phyloP scores from a whole-genome alignment of 164 flowering plant species.

The Hamamelis virginiana region DNA sequence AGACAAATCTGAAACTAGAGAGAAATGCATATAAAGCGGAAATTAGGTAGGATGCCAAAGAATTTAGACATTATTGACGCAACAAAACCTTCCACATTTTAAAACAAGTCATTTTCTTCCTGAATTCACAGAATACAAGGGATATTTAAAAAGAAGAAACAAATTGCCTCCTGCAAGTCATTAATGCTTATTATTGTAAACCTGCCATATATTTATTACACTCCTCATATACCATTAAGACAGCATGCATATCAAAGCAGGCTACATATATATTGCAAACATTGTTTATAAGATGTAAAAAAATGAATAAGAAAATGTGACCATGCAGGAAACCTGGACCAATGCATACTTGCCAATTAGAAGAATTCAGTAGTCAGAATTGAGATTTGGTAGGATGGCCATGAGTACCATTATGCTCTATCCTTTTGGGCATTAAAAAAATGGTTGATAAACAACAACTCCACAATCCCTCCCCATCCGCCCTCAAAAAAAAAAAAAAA shows the following conservation, averaged over 20 bases:
- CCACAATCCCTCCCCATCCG: too few relatives aligned
- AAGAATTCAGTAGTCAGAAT: neutral
- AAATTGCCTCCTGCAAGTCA: too few relatives aligned
- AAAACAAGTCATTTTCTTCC: neutral
- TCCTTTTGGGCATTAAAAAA: too few relatives aligned
- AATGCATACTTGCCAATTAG: too few relatives aligned
- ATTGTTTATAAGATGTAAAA: too few relatives aligned
- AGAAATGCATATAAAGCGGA: too few relatives aligned
- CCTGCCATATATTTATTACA: neutral
- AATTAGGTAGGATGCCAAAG: too few relatives aligned
- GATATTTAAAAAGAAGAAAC: neutral
- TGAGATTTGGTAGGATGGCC: neutral
- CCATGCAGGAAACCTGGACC: neutral
- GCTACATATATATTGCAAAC: neutral
- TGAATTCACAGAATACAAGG: neutral
- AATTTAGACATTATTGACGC: too few relatives aligned
- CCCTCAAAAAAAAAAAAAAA: too few relatives aligned
- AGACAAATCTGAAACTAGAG: too few relatives aligned
- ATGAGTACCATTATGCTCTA: neutral
- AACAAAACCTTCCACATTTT: too few relatives aligned
- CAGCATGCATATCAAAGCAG: neutral
- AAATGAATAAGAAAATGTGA: neutral
- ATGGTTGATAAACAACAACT: too few relatives aligned
- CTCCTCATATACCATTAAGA: neutral
- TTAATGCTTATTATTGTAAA: neutral